phyloP scores from a whole-genome alignment of 352 stramenopile species.

The Aphanomyces euteiches region DNA sequence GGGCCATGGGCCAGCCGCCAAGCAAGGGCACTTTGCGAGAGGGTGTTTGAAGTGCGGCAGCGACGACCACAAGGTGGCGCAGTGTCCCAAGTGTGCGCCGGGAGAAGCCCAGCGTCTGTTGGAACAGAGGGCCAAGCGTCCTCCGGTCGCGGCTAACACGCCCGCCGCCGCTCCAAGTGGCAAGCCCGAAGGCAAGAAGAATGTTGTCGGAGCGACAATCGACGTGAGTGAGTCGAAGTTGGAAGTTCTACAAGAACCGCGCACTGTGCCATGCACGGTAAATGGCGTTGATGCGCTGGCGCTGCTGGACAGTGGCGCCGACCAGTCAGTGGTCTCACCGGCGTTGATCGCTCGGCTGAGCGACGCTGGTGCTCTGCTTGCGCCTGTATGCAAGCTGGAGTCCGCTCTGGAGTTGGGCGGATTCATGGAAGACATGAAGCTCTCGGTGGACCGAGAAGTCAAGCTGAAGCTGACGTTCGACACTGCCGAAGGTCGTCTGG shows the following conservation, averaged over 20 bases:
- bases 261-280: not conserved
- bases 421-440: conserved; percentile 15
- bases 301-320: conserved; percentile 9
- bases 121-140: no score
- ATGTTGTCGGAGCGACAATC: no score
- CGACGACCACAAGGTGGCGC: not conserved
- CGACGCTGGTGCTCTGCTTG: not conserved
- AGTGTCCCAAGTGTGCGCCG: no score
- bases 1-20: not conserved
- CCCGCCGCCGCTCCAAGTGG: no score
- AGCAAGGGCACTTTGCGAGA: not conserved
- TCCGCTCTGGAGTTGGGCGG: conserved; percentile 7
- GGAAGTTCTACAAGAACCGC: not conserved
- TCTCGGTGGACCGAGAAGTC: not conserved
- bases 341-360: conserved; percentile 2
- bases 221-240: not conserved
- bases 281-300: not conserved
- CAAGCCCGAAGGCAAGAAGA: no score
- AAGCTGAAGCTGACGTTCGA: conserved; percentile 12
- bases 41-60: not conserved
- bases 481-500: not conserved
- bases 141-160: no score
- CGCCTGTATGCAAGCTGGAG: not conserved
- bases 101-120: no score
- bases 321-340: conserved; percentile 13